Evolutionary conservation across 352 stramenopile species (phyloP), one percentile per base, ranked within the genome.

Genomic region (Phytophthora hybrid): DNA sequence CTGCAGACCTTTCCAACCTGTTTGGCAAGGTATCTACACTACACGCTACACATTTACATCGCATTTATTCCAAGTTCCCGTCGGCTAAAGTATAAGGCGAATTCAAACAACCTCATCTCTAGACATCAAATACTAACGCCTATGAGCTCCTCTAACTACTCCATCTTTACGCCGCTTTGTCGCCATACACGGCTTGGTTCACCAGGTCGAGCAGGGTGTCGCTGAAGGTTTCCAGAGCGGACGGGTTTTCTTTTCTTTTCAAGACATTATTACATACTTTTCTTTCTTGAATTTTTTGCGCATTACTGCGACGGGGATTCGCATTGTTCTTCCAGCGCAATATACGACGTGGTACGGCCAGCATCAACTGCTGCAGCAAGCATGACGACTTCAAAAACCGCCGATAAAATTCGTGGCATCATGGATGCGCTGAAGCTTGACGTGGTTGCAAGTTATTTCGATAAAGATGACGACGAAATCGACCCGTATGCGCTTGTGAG

Each of bases 161-260:
- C 23, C 23, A 26, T n/a, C n/a, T n/a, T n/a, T 46, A 53, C n/a
- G 34, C 34, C 34, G 34, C 4, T 34, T 82, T 79, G 21, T 79
- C 63, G 31, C 76, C 76, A 47, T 77, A 84, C 14, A 85, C 31
- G 31, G 86, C 70, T 34, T 81, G 61, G n/a, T 80, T 66, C 19
- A 94, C 78, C 5, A 89, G 76, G 11, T 70, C 67, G 31, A 85
- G 73, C 57, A 95, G 71, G 18, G 85, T 89, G 53, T 93, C 81
- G 13, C 80, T 80, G 63, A 95, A 95, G 18, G 85, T 87, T 73
- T 93, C 83, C 18, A 95, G 26, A 31, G 26, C 26, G 26, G 26
- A 31, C 26, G 26, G 6, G 2, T 31, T 31, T 31, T 31, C 26
- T 7, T 3, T 31, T 7, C 26, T 31, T 31, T 7, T 7, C 26